Conservation (phyloP, 1,139 yeast species). For the Debaryomyces sp. region DNA sequence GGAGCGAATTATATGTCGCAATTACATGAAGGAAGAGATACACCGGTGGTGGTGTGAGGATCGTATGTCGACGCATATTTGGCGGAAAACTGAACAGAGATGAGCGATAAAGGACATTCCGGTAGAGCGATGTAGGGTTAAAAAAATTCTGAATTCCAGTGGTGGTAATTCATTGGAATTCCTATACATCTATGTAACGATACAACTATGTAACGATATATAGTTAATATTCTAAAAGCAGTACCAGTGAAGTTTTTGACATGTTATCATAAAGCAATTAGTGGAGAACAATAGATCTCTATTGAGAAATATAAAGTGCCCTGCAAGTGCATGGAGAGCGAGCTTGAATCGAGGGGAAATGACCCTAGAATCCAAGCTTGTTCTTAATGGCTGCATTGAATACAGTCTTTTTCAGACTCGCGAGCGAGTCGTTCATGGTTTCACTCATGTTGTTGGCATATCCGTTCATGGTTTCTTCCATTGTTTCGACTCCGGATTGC, state of each 20-base stretch:
- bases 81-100: background rate
- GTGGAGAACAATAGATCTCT: background rate
- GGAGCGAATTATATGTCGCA: background rate
- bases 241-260: background rate
- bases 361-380: conserved; percentile 51
- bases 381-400: conserved; percentile 55
- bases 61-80: background rate
- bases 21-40: background rate
- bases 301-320: background rate
- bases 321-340: background rate
- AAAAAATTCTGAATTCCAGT: too few species aligned
- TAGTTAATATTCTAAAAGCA: too few species aligned
- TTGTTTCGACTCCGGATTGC: conserved; percentile 54
- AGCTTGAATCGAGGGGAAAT: background rate
- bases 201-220: too few species aligned
- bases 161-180: too few species aligned
- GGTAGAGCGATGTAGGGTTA: too few species aligned
- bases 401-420: conserved; percentile 51
- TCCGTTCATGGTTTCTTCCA: conserved; percentile 59
- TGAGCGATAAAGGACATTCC: background rate
- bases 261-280: background rate
- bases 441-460: conserved; percentile 61
- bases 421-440: conserved; percentile 54
- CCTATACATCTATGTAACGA: too few species aligned
- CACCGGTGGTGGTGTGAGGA: background rate